Percentiles rank a stretch among this genome's conserved stretches.
These are phyloP conservation scores for Ampelomyces quisqualis DNA, from an alignment of 2,329 filamentous ascomycete species.

Conservation along the genomic window DNA sequence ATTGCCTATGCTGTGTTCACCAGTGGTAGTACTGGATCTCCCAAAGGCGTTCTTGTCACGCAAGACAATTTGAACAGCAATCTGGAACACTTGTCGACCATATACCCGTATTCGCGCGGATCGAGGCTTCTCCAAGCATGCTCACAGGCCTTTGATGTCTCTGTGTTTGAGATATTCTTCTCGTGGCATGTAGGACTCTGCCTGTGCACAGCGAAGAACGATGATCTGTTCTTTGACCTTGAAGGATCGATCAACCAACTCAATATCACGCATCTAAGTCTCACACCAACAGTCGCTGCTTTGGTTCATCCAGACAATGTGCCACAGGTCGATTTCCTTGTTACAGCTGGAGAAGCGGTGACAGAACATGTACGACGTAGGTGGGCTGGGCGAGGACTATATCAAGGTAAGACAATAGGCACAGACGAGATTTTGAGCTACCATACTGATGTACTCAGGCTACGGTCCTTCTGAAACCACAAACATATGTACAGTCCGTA, in stretches of 20 bases:
- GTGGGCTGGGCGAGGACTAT: slow-evolving; percentile 69
- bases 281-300: slow-evolving; percentile 82
- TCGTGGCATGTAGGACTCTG: slow-evolving; percentile 77
- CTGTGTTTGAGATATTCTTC: slow-evolving; percentile 88
- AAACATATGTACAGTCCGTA: slow-evolving; percentile 78
- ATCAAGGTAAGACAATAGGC: slow-evolving; percentile 59
- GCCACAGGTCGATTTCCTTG: slow-evolving; percentile 70
- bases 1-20: slow-evolving; percentile 80
- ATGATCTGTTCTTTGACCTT: slow-evolving; percentile 71
- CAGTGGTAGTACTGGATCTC: slow-evolving; percentile 76
- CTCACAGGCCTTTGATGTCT: slow-evolving; percentile 82
- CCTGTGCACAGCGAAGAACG: slow-evolving; percentile 73
- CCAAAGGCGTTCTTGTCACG: slow-evolving; percentile 77
- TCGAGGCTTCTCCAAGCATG: slow-evolving; percentile 77
- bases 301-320: slow-evolving; percentile 69
- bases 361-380: slow-evolving; percentile 67
- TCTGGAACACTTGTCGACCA: slow-evolving; percentile 62
- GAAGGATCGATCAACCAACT: slow-evolving; percentile 66
- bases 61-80: slow-evolving; percentile 76
- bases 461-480: slow-evolving; percentile 87
- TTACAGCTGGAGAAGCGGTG: slow-evolving; percentile 79
- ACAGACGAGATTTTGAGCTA: not conserved
- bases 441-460: slow-evolving; percentile 30
- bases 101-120: slow-evolving; percentile 61
- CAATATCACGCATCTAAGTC: slow-evolving; percentile 73